Conservation (phyloP, 257 asterid species). For the Capsicum baccatum region DNA sequence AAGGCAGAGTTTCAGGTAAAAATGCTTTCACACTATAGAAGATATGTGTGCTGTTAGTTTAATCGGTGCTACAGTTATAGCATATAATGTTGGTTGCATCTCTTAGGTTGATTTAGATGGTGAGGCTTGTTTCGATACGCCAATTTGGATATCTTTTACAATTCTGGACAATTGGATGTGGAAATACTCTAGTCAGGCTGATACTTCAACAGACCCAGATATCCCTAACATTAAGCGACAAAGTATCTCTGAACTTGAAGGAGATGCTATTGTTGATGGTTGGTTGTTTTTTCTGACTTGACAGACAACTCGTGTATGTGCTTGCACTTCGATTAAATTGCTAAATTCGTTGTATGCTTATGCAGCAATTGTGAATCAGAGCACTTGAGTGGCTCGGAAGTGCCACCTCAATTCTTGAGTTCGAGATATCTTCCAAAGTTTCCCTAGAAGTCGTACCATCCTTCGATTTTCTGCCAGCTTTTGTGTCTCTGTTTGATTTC, state of each 20-base stretch:
- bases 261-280: slow-evolving; percentile 89
- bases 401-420: slow-evolving; percentile 36
- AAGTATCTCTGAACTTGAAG: slow-evolving; percentile 88
- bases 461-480: slow-evolving; percentile 32
- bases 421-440: background rate
- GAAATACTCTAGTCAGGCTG: slow-evolving; percentile 55
- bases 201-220: slow-evolving; percentile 50
- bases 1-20: slow-evolving; percentile 54
- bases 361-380: slow-evolving; percentile 85
- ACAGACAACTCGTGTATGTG: slow-evolving; percentile 20
- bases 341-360: slow-evolving; percentile 27
- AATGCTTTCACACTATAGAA: background rate
- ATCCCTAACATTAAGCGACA: slow-evolving; percentile 60
- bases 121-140: slow-evolving; percentile 43
- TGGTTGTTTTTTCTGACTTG: slow-evolving; percentile 37
- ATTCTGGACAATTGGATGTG: slow-evolving; percentile 85
- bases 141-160: slow-evolving; percentile 77
- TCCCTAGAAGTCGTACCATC: background rate
- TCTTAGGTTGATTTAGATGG: slow-evolving; percentile 68
- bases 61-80: slow-evolving; percentile 26
- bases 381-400: slow-evolving; percentile 36
- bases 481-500: slow-evolving; percentile 20
- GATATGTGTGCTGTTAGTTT: slow-evolving; percentile 21
- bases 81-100: slow-evolving; percentile 34
- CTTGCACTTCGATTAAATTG: slow-evolving; percentile 17